Evolutionary conservation across 2,329 filamentous ascomycete genomes (phyloP), one percentile per base, ranked within the genome.

Genomic region (Dactylellina sp.): DNA sequence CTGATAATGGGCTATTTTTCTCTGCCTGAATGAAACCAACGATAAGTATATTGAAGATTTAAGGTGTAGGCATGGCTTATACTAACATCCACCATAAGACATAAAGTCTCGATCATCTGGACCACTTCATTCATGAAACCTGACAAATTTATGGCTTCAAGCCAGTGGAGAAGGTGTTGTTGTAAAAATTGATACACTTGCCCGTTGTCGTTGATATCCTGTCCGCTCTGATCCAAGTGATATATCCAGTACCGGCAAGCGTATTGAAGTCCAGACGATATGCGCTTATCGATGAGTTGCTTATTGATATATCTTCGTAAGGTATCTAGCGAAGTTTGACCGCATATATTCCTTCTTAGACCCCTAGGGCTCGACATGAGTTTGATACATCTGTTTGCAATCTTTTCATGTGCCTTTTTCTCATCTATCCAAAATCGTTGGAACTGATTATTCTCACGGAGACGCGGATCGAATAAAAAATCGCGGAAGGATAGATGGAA

Each of bases 241-340:
- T 77, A 76, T n/a, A 80, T 74, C 81, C 80, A 82, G 77, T 82
- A 81, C 7, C 77, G 75, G 71, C 79, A 81, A 56, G 78, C 80
- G 77, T 82, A 82, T 66, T 79, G 76, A 50, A 82, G 68, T 78
- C 79, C 61, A 76, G 76, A 32, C 76, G 80, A 63, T 79, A 83
- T 50, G 74, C 77, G 32, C 70, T 79, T n/a, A 49, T 77, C 39
- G 20, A 80, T 44, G 39, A 57, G 35, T 61, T 63, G 56, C 16
- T 40, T 74, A 42, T 76, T 60, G 39, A 78, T 47, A 32, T 77
- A 25, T 22, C 12, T 62, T 55, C 75, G 72, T 22, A 32, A 39
- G 5, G 16, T 70, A 16, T 75, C 71, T 22, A 65, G 71, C 2
- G 16, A n/a, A 14, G 62, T 6, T 14, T 77, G 77, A 80, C 66